Evolutionary conservation across 768 basidiomycete genomes (phyloP).

Genomic region (Pleurotus sapidus): DNA sequence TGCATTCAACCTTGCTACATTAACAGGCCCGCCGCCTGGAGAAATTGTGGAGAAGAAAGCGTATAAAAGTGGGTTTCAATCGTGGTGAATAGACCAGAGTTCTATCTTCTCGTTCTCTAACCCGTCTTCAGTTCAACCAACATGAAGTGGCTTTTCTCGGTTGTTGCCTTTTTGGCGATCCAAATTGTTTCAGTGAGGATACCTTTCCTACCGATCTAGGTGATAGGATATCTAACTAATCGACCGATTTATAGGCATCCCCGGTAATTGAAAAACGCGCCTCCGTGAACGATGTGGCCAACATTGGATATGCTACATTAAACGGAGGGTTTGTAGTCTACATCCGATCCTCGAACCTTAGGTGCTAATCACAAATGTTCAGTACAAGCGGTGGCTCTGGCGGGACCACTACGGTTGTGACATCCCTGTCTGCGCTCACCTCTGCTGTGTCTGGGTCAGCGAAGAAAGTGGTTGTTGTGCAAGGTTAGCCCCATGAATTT

Average conservation of each 20-base stretch:
- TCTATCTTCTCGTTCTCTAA: constrained; percentile 1
- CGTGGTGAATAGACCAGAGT: constrained; percentile 3
- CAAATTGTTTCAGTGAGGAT: constrained; percentile 14
- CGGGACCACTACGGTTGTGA: constrained; percentile 39
- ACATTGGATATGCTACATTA: constrained; percentile 35
- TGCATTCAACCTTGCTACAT: not conserved
- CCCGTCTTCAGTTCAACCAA: not conserved
- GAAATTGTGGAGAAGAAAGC: not conserved
- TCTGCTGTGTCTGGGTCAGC: constrained; percentile 35
- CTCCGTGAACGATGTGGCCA: constrained; percentile 32
- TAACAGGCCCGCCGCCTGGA: not conserved
- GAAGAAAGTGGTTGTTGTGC: constrained; percentile 42
- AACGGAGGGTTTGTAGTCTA: constrained; percentile 10
- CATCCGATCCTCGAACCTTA: not conserved
- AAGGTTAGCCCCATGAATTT: constrained; percentile 22
- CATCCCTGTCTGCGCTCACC: constrained; percentile 36
- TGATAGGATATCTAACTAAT: not conserved
- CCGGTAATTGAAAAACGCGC: constrained; percentile 30
- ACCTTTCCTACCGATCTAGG: not conserved
- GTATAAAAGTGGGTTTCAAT: not conserved
- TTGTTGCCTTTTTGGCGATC: constrained; percentile 15
- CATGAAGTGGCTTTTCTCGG: constrained; percentile 21
- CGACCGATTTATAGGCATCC: constrained; percentile 7
- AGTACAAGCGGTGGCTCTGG: constrained; percentile 46
- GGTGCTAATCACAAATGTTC: not conserved